Base-by-base conservation (phyloP, 495 filamentous ascomycete genomes). In the Podospora tetraspora region DNA sequence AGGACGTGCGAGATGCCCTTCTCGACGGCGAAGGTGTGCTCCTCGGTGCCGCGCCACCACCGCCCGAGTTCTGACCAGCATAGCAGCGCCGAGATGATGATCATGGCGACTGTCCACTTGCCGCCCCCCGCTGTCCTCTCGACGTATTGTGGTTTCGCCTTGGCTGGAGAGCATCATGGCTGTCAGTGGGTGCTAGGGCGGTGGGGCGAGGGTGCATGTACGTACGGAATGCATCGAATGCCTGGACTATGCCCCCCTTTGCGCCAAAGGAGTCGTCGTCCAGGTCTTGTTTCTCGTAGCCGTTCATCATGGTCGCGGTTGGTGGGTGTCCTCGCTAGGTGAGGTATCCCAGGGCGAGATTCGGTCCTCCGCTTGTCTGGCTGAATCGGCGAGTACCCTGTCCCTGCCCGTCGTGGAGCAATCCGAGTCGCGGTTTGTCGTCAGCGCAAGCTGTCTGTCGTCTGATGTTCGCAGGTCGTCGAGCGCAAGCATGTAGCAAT, bases 181-280 rank as follows among this genome's bases (percentile, higher is more conserved):
- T 30, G 29, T 43, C 65, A 59, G 6, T 63, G 29, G 29, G 59
- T 52, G 12, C 27, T 13, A 25, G 8, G 32, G 67, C 56, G 56
- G 57, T 19, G 59, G 27, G 25, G 59, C 7, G 19, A 34, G 64
- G 64, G 58, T 52, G 43, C 43, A 13, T 71, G 61, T 23, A 87
- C 91, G 75, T 85, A 97, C 94, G 95, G 79, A 99, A 99, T 71
- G 94, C 94, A 86, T 99, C 95, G 79, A 99, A 99, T 52, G 93
- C 91, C 78, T 88, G 86, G 73, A 97, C 84, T 64, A 89, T 85
- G 73, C 84, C 80, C 61, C 82, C 83, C 81, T 91, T 90, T 69
- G 89, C 88, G 70, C 88, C 91, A 79, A 96, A 96, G 71, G 87
- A 79, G 79, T 89, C 89, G 74, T 93, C 91, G 76, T 92, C 87